Conservation (phyloP, 495 filamentous ascomycete genomes). For the Usnea hakonensis region DNA sequence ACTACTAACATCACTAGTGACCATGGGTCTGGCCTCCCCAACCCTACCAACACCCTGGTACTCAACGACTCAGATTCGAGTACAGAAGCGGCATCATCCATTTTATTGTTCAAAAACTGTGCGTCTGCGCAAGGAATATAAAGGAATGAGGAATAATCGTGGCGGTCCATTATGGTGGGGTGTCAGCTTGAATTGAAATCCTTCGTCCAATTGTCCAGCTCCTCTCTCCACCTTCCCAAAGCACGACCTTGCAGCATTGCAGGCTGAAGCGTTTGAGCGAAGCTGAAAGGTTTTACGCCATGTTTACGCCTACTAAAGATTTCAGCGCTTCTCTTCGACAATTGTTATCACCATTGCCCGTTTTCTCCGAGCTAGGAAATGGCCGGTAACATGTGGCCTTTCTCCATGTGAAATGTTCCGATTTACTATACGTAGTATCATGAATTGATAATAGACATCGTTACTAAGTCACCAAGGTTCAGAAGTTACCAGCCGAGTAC, state of each 20-base stretch:
- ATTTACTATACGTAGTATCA: too few species aligned
- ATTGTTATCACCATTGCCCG: not conserved
- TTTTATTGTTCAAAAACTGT: conserved; percentile 1
- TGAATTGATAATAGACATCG: too few species aligned
- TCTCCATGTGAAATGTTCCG: too few species aligned
- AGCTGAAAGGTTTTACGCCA: conserved; percentile 1
- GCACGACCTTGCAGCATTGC: not conserved
- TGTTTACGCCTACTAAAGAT: not conserved
- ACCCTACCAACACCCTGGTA: not conserved
- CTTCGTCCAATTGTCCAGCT: not conserved
- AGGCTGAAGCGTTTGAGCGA: not conserved
- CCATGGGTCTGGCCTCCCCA: not conserved
- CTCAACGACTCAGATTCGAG: too few species aligned
- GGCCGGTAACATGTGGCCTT: too few species aligned
- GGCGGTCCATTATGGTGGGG: conserved; percentile 11
- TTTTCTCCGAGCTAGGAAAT: not conserved
- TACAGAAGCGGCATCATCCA: too few species aligned
- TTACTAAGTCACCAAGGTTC: too few species aligned
- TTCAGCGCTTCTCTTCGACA: not conserved
- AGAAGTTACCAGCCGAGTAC: too few species aligned
- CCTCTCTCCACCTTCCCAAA: conserved; percentile 11
- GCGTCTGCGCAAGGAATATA: not conserved
- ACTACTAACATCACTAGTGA: not conserved
- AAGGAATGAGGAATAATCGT: not conserved
- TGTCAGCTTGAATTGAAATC: conserved; percentile 7